Base-by-base conservation (phyloP, 768 basidiomycete genomes). In the Rickenella mellea region DNA sequence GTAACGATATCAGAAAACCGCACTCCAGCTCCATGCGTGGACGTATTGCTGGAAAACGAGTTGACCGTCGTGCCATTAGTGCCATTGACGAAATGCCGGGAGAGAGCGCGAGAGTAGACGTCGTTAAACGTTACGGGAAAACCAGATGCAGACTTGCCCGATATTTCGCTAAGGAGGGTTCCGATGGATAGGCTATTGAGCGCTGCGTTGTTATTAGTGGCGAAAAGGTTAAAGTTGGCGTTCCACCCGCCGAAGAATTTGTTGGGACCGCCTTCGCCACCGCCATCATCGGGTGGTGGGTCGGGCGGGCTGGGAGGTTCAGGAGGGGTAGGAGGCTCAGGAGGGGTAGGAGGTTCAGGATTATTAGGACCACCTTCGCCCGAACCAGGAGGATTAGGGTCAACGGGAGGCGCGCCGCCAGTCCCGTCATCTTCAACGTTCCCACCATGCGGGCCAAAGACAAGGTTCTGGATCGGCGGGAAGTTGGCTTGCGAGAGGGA, bases 401-500 rank as follows among this genome's bases (percentile, higher is more conserved):
- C n/a, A n/a, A n/a, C n/a, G n/a, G n/a, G n/a, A n/a, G n/a, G n/a
- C n/a, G n/a, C n/a, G n/a, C n/a, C n/a, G n/a, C n/a, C n/a, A n/a
- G n/a, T n/a, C n/a, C n/a, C n/a, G n/a, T n/a, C n/a, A n/a, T n/a
- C n/a, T n/a, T n/a, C n/a, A n/a, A n/a, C n/a, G n/a, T n/a, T n/a
- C n/a, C n/a, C n/a, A n/a, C n/a, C n/a, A n/a, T n/a, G n/a, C n/a
- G n/a, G n/a, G 8, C 65, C 67, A 6, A 69, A 61, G 1, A 58
- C 28, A 27, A 70, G 57, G 10, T 70, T 60, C 24, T 65, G 61
- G 0, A 68, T 56, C 9, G 55, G 59, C 5, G 65, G 63, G 30
- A 70, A 63, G 53, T 66, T 60, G 44, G 66, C 61, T 40, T 70
- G 61, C 1, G 55, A 55, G 28, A 71, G 59, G 3, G 67, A 70